Evolutionary conservation across 345 rosid species (phyloP).

Genomic region (Lenwebbia sp.): DNA sequence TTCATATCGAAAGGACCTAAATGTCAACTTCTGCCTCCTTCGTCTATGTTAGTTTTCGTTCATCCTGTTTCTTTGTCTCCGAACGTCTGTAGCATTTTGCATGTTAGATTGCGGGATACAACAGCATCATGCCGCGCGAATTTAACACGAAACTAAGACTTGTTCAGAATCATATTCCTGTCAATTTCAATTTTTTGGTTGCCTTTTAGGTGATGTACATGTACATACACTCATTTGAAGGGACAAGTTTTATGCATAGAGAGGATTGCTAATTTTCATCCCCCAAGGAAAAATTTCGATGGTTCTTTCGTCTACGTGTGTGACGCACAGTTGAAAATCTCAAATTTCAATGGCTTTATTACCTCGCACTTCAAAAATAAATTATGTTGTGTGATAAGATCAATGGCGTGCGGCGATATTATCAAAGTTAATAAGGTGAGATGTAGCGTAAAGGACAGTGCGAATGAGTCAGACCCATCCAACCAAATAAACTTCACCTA

Average conservation of each 20-base stretch:
- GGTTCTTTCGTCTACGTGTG: background rate
- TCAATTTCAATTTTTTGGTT: background rate
- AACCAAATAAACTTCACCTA: background rate
- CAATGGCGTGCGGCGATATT: background rate
- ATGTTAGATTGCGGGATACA: background rate
- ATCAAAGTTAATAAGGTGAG: background rate
- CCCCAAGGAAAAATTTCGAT: too few relatives aligned
- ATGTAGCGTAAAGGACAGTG: background rate
- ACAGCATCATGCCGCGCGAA: background rate
- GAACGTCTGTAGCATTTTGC: background rate
- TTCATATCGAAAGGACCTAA: background rate
- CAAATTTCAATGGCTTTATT: background rate
- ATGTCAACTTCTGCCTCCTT: background rate
- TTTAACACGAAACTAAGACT: background rate
- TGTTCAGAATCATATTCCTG: background rate
- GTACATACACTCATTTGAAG: background rate
- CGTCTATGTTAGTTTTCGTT: background rate
- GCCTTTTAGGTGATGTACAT: background rate
- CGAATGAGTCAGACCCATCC: accelerated
- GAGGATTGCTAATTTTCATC: background rate
- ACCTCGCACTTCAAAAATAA: accelerated
- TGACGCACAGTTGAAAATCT: background rate
- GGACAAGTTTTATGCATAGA: background rate
- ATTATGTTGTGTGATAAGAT: background rate
- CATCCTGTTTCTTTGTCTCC: background rate